Percentiles rank a stretch among this genome's conserved stretches.
Evolutionary conservation across 306 rosid species (phyloP).

Genomic region (Acmispon strigosus): DNA sequence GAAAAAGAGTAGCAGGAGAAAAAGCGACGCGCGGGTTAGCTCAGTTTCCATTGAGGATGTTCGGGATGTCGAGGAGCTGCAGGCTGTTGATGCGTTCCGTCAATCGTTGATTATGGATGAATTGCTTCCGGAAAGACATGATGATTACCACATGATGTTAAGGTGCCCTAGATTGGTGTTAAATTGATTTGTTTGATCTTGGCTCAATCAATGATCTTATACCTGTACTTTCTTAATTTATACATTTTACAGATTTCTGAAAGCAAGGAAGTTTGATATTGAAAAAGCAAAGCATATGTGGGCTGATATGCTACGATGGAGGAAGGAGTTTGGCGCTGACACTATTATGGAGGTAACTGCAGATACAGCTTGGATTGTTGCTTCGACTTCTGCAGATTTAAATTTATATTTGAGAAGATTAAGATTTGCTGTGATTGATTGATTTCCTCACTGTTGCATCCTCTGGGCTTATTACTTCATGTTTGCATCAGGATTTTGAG

Average conservation of each 20-base stretch:
- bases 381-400: too few species aligned
- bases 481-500: conserved; percentile 68
- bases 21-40: conserved; percentile 83
- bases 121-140: conserved; percentile 68
- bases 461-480: conserved; percentile 6
- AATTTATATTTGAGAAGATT: background rate
- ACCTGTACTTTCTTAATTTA: background rate
- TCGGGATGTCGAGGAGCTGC: conserved; percentile 81
- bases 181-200: background rate
- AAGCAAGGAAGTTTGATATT: conserved; percentile 88
- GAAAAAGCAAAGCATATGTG: conserved; percentile 97
- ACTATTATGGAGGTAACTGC: conserved; percentile 63
- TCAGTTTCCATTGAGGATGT: conserved; percentile 96
- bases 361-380: background rate
- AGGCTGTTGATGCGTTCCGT: conserved; percentile 75
- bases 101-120: conserved; percentile 71
- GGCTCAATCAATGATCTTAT: background rate
- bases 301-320: conserved; percentile 95
- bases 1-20: conserved; percentile 78
- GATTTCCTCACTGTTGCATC: background rate
- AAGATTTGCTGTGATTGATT: background rate
- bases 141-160: conserved; percentile 90
- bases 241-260: conserved; percentile 54
- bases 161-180: conserved; percentile 35
- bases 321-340: conserved; percentile 78